phyloP scores from a whole-genome alignment of 768 basidiomycete genomes.

The Rhizopogon vinicolor region DNA sequence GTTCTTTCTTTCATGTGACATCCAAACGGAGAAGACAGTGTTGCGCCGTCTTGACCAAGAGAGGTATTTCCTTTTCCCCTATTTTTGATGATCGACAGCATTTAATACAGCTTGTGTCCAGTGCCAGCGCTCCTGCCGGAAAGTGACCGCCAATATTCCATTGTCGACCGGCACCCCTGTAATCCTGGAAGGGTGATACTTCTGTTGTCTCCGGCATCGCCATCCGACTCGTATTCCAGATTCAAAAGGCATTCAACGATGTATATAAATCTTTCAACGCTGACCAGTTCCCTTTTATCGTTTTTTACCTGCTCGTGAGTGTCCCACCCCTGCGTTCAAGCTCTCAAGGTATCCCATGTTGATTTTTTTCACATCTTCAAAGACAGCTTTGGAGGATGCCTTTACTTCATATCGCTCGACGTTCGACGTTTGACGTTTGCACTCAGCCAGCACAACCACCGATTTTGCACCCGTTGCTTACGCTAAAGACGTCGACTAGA shows the following conservation, averaged over 20 bases:
- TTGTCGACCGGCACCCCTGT: constrained; percentile 88
- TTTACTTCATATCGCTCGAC: constrained; percentile 74
- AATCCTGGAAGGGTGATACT: constrained; percentile 60
- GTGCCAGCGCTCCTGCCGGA: constrained; percentile 36
- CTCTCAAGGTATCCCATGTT: constrained; percentile 57
- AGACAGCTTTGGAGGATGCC: constrained; percentile 63
- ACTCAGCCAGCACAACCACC: constrained; percentile 17
- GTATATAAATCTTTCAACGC: constrained; percentile 81
- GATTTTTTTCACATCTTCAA: background rate
- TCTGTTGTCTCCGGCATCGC: background rate
- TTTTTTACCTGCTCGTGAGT: constrained; percentile 71
- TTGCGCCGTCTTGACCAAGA: constrained; percentile 16
- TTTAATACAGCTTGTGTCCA: constrained; percentile 5
- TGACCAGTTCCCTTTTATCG: constrained; percentile 72
- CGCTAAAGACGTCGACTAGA: constrained; percentile 6
- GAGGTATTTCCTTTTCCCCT: constrained; percentile 12
- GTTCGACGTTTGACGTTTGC: constrained; percentile 67
- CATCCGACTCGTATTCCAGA: constrained; percentile 31
- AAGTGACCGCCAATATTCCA: constrained; percentile 89
- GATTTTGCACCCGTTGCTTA: background rate
- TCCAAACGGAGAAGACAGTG: constrained; percentile 54
- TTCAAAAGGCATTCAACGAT: constrained; percentile 90
- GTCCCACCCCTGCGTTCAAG: constrained; percentile 20
- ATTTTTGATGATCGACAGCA: background rate
- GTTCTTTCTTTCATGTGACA: constrained; percentile 53